Conservation (phyloP, 805 yeast species). For the Nakazawaea pomicola region DNA sequence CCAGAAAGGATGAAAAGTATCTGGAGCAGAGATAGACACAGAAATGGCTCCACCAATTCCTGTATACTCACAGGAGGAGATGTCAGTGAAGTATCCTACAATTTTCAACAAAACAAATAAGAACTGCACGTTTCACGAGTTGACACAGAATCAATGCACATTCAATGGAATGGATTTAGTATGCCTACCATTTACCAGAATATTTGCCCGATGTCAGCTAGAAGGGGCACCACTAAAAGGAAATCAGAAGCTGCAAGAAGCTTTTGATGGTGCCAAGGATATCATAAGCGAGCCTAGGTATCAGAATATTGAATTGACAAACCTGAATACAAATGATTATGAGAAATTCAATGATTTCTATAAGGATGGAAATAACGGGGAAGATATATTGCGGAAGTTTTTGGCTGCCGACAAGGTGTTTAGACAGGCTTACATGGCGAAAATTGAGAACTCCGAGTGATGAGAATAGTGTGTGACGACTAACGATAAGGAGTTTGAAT, state of each 20-base stretch:
- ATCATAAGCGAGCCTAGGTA: not conserved
- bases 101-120: slow-evolving; percentile 18
- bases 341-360: slow-evolving; percentile 10
- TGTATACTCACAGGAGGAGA: slow-evolving; percentile 33
- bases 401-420: slow-evolving; percentile 26
- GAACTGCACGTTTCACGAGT: slow-evolving; percentile 30
- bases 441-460: not conserved
- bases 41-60: slow-evolving; percentile 50
- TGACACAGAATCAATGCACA: slow-evolving; percentile 44
- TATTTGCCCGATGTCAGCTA: slow-evolving; percentile 38
- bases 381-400: slow-evolving; percentile 21
- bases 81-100: slow-evolving; percentile 22
- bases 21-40: not conserved
- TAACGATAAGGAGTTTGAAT: too few relatives aligned
- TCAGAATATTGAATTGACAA: slow-evolving; percentile 33
- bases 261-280: not conserved
- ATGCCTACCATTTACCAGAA: slow-evolving; percentile 44
- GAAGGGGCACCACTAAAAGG: too few relatives aligned
- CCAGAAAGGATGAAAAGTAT: not conserved
- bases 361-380: slow-evolving; percentile 10
- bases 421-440: slow-evolving; percentile 11
- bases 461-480: too few relatives aligned
- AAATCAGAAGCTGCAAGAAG: slow-evolving; percentile 11
- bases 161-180: slow-evolving; percentile 35
- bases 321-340: slow-evolving; percentile 28